These are phyloP conservation scores for Boletus barrowsii DNA, from an alignment of 768 basidiomycete species.

Conservation along the genomic window DNA sequence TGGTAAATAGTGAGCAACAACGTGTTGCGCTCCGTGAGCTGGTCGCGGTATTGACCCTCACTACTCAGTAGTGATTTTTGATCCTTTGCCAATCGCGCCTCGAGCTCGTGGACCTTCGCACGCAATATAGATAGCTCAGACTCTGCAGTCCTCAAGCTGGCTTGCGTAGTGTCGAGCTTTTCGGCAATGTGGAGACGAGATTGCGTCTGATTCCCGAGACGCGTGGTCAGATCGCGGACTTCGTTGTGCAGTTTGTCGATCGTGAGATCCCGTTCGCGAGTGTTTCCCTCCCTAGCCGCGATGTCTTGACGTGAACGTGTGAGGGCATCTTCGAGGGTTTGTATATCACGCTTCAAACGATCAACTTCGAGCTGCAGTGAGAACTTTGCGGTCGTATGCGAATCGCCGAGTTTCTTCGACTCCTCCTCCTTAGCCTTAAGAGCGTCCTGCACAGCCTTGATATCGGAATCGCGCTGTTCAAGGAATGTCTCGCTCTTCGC, in stretches of 20 bases:
- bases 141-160: slow-evolving; percentile 63
- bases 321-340: slow-evolving; percentile 76
- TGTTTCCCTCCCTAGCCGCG: slow-evolving; percentile 59
- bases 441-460: slow-evolving; percentile 67
- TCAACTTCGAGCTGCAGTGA: slow-evolving; percentile 90
- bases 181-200: slow-evolving; percentile 82
- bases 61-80: slow-evolving; percentile 66
- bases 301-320: slow-evolving; percentile 67
- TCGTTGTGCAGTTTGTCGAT: slow-evolving; percentile 77
- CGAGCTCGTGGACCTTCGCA: slow-evolving; percentile 67
- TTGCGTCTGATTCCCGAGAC: slow-evolving; percentile 84
- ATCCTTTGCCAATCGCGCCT: slow-evolving; percentile 77
- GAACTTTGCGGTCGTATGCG: slow-evolving; percentile 77
- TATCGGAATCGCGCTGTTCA: slow-evolving; percentile 69
- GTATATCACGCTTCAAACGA: slow-evolving; percentile 78
- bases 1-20: slow-evolving; percentile 90
- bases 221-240: slow-evolving; percentile 74
- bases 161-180: slow-evolving; percentile 76
- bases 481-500: slow-evolving; percentile 62
- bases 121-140: slow-evolving; percentile 59
- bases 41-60: slow-evolving; percentile 85
- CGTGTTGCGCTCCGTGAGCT: slow-evolving; percentile 90
- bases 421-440: slow-evolving; percentile 73
- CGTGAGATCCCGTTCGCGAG: slow-evolving; percentile 66
- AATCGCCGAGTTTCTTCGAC: slow-evolving; percentile 77